phyloP scores from a whole-genome alignment of 2,329 filamentous ascomycete genomes.

The Cryphonectria parasitica region DNA sequence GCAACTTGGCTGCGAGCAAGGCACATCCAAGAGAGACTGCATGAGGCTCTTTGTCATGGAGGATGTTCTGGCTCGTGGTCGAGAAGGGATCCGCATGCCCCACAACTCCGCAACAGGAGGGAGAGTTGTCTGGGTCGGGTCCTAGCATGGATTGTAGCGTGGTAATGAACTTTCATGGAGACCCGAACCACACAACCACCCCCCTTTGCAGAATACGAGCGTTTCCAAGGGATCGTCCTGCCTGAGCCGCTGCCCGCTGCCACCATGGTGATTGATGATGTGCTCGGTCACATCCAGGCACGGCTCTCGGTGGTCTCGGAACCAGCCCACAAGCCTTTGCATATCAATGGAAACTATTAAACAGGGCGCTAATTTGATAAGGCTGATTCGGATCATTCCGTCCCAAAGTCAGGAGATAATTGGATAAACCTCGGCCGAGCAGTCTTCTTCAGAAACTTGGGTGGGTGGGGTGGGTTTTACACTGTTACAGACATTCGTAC shows the following conservation, averaged over 20 bases:
- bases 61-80: background rate
- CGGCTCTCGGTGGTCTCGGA: background rate
- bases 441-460: background rate
- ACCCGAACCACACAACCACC: background rate
- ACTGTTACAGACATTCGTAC: background rate
- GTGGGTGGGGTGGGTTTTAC: background rate
- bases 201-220: background rate
- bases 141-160: background rate
- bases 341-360: background rate
- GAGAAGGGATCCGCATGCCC: background rate
- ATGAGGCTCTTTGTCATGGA: background rate
- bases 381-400: background rate
- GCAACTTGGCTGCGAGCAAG: background rate
- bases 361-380: background rate
- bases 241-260: background rate
- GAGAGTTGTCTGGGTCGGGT: background rate
- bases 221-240: background rate
- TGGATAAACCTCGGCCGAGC: background rate
- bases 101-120: background rate
- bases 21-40: fast-evolving
- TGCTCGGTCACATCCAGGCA: background rate
- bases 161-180: background rate
- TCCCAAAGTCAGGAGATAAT: background rate
- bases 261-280: no score
- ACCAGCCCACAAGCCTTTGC: background rate